Base-by-base conservation (phyloP, 2,329 filamentous ascomycete genomes). In the Dryadomyces quercus-mongolicae region DNA sequence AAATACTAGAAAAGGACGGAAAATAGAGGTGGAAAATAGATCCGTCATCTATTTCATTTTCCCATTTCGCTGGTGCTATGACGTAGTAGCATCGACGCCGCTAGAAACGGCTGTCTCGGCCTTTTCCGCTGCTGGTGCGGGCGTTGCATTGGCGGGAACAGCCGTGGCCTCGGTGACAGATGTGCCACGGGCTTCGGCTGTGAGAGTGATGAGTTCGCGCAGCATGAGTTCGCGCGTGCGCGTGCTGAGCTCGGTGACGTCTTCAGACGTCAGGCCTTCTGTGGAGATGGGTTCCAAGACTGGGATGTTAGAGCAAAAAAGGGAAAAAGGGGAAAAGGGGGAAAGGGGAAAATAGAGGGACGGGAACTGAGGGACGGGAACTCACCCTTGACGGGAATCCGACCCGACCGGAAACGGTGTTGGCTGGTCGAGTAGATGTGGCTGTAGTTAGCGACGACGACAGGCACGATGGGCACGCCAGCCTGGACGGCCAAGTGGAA, bases 401-500 rank as follows among this genome's bases (percentile, higher is more conserved):
- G 75, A 46, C 87, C 87, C 0, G 80, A 68, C 47, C 78, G 81
- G 64, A 92, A 92, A 44, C 80, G 72, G 61, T 80, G 65, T 47
- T 74, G 73, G 70, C 83, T 82, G 61, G 83, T 69, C 62, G 81
- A 82, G 59, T 91, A 70, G 38, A 91, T 65, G 65, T 89, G 80
- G 62, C 84, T 84, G 68, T 92, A 92, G 70, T 90, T 91, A 66
- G 86, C 86, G 34, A 82, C 80, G 49, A 90, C 85, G 40, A 94
- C 78, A 0, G 93, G 93, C 3, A 98, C 85, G 62, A 98, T 88
- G 25, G 91, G 91, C 6, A 96, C 93, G 60, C 89, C 86, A 2
- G 92, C 92, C 74, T 97, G 88, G 20, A 98, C 81, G 48, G 93
- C 93, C 38, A 98, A 78, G 68, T 98, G 92, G 71, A 98, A 98